Evolutionary conservation across 176 grass and related monocot species (phyloP).

Genomic region (Typha latifolia): DNA sequence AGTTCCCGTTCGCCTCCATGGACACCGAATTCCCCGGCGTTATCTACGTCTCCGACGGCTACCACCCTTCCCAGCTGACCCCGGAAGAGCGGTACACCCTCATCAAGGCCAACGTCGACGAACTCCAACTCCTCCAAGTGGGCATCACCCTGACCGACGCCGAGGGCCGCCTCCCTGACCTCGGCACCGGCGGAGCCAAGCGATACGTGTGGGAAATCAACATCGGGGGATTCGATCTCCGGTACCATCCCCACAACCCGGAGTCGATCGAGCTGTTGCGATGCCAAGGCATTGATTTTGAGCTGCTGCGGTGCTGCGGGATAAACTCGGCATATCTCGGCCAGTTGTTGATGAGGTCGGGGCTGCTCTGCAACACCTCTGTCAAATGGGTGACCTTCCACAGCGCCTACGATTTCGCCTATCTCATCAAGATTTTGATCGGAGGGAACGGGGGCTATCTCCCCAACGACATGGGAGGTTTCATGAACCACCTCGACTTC

Average conservation of each 20-base stretch:
- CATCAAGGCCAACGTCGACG: constrained; percentile 68
- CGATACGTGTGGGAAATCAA: constrained; percentile 67
- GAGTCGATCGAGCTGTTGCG: constrained; percentile 43
- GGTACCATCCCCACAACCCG: constrained; percentile 36
- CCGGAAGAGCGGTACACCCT: constrained; percentile 41
- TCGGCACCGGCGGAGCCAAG: not conserved
- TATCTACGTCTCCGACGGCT: constrained; percentile 28
- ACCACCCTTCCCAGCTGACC: constrained; percentile 37
- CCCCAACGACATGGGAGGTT: constrained; percentile 28
- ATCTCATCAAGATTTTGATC: constrained; percentile 55
- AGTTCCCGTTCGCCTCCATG: constrained; percentile 56
- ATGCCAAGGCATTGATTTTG: no score
- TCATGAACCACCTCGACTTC: constrained; percentile 36
- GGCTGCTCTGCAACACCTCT: constrained; percentile 41
- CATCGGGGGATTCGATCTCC: constrained; percentile 71
- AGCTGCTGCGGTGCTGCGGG: constrained; percentile 36
- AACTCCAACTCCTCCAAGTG: constrained; percentile 73
- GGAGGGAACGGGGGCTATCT: constrained; percentile 10
- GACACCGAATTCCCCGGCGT: constrained; percentile 90
- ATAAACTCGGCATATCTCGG: constrained; percentile 28
- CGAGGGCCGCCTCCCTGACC: constrained; percentile 19
- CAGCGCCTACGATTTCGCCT: constrained; percentile 72
- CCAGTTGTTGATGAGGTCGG: constrained; percentile 54
- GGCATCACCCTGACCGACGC: constrained; percentile 40
- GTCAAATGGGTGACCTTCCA: constrained; percentile 63